A percentile compares a stretch with the other conserved stretches of the same genome.
These are phyloP conservation scores for Penicillium canariense DNA, from an alignment of 495 filamentous ascomycete species.

Conservation along the genomic window DNA sequence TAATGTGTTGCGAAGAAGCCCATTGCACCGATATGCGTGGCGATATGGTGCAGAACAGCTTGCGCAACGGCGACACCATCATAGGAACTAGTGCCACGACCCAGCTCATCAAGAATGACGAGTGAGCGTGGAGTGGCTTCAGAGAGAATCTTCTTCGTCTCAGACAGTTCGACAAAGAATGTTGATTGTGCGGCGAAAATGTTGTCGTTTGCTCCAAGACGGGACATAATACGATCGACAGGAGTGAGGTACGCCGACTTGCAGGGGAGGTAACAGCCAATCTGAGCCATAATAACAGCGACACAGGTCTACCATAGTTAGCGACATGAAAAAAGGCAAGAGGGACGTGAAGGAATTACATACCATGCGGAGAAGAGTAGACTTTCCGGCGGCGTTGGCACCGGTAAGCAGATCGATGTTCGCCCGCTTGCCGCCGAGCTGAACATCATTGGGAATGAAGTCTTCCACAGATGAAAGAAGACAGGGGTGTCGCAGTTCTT, in stretches of 20 bases:
- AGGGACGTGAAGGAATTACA: conserved; percentile 17
- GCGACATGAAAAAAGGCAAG: neutral
- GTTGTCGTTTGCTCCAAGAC: conserved; percentile 96
- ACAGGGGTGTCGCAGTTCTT: conserved; percentile 92
- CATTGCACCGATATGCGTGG: conserved; percentile 86
- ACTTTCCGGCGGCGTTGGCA: conserved; percentile 97
- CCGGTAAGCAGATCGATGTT: conserved; percentile 94
- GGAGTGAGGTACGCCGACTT: conserved; percentile 83
- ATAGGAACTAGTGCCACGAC: conserved; percentile 89
- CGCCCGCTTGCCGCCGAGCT: conserved; percentile 72
- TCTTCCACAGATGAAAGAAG: conserved; percentile 83
- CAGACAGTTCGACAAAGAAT: conserved; percentile 96
- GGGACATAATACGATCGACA: conserved; percentile 97
- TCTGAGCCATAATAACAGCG: conserved; percentile 97
- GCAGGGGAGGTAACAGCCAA: conserved; percentile 91
- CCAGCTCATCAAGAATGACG: conserved; percentile 96
- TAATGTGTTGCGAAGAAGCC: conserved; percentile 99
- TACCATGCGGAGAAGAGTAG: conserved; percentile 96
- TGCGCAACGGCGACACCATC: conserved; percentile 97
- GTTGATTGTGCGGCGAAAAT: conserved; percentile 98
- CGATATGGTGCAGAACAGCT: conserved; percentile 91
- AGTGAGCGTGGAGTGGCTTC: conserved; percentile 94
- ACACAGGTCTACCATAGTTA: conserved; percentile 67
- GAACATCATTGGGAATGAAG: conserved; percentile 96
- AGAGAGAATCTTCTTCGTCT: conserved; percentile 96